A percentile compares a stretch with the other conserved stretches of the same genome.
Evolutionary conservation across 768 basidiomycete genomes (phyloP).

Genomic region (Tylopilus vinaceipallidus): DNA sequence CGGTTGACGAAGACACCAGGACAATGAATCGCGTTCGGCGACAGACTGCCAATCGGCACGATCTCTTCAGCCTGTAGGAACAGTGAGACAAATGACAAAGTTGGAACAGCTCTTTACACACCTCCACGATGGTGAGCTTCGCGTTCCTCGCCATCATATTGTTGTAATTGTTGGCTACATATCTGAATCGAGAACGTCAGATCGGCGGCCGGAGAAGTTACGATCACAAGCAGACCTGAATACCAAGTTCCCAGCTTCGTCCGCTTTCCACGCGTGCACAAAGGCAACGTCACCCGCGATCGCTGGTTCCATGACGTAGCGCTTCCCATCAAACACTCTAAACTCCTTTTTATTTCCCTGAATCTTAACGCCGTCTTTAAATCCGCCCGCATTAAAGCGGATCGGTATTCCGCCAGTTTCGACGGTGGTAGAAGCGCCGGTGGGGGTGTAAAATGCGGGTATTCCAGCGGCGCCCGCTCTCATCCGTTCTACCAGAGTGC

Average conservation of each 20-base stretch:
- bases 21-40: constrained; percentile 78
- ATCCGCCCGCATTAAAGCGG: constrained; percentile 72
- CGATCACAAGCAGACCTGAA: constrained; percentile 60
- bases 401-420: constrained; percentile 76
- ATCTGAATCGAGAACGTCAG: constrained; percentile 41
- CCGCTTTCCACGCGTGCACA: constrained; percentile 86
- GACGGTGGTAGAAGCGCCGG: constrained; percentile 76
- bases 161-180: constrained; percentile 82
- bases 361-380: constrained; percentile 61
- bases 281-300: constrained; percentile 80
- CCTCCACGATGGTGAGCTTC: constrained; percentile 85
- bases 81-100: not conserved
- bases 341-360: constrained; percentile 72
- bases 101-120: constrained; percentile 24
- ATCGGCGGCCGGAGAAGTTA: not conserved
- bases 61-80: constrained; percentile 76
- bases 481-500: constrained; percentile 84
- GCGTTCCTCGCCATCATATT: constrained; percentile 85
- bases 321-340: constrained; percentile 67
- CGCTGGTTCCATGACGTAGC: constrained; percentile 77
- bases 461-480: constrained; percentile 85
- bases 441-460: constrained; percentile 86
- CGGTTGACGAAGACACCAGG: constrained; percentile 85
- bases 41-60: constrained; percentile 74
- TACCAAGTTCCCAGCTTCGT: constrained; percentile 83